Evolutionary conservation across 139 green algal genomes (phyloP).

Genomic region (Chlamydomonas incerta): DNA sequence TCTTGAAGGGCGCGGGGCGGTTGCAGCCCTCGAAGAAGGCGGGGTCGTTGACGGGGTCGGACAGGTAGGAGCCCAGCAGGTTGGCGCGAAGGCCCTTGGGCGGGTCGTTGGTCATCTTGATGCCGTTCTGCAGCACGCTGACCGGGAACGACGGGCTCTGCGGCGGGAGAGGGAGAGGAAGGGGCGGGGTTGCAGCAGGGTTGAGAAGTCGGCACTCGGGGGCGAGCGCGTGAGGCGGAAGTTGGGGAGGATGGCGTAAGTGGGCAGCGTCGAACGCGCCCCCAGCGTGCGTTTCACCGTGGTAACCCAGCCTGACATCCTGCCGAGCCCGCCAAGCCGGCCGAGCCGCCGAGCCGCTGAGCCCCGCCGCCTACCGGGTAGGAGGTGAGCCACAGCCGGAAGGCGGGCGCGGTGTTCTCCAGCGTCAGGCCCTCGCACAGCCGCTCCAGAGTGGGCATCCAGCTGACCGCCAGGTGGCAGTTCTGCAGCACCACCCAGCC

Average conservation of each 20-base stretch:
- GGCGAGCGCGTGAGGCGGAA: too few relatives aligned
- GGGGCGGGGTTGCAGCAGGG: too few relatives aligned
- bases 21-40: conserved; percentile 66
- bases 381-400: conserved; percentile 67
- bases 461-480: conserved; percentile 76
- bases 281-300: too few relatives aligned
- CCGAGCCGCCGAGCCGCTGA: too few relatives aligned
- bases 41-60: conserved; percentile 67
- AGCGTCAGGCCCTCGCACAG: conserved; percentile 62
- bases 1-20: conserved; percentile 54
- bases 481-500: conserved; percentile 87
- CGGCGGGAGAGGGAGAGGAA: too few relatives aligned
- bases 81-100: conserved; percentile 76
- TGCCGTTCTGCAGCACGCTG: conserved; percentile 78
- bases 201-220: too few relatives aligned
- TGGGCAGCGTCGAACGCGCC: too few relatives aligned
- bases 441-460: conserved; percentile 75
- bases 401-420: conserved; percentile 60
- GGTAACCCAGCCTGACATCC: too few relatives aligned
- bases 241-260: too few relatives aligned
- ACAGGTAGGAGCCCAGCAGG: conserved; percentile 68
- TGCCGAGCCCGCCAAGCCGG: too few relatives aligned
- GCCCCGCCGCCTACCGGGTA: too few relatives aligned
- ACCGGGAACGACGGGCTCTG: conserved; percentile 71
- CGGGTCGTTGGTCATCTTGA: conserved; percentile 87